Percentiles rank a stretch among this genome's conserved stretches.
These are phyloP conservation scores for Camellia oleifera DNA, from an alignment of 179 eudicot genomes.

Conservation along the genomic window DNA sequence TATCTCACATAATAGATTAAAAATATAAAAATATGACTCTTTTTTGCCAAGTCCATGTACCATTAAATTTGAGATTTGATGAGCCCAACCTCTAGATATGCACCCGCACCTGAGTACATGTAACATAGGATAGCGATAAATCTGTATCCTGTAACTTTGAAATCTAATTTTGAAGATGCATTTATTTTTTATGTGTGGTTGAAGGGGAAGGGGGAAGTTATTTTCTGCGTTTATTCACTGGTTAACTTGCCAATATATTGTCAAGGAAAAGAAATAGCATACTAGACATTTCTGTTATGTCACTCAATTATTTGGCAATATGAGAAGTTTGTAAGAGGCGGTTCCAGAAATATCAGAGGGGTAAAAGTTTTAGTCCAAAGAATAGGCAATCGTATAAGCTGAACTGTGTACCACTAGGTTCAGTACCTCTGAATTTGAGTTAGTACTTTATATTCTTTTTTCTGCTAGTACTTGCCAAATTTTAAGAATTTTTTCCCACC, in stretches of 20 bases:
- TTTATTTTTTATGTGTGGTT: neutral
- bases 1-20: too few relatives aligned
- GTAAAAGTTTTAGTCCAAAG: neutral
- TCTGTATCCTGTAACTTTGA: neutral
- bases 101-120: too few relatives aligned
- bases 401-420: neutral
- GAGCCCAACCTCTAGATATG: too few relatives aligned
- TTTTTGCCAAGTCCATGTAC: too few relatives aligned
- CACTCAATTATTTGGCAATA: neutral
- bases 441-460: neutral
- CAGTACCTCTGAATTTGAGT: neutral
- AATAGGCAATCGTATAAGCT: neutral
- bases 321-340: neutral
- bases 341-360: neutral
- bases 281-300: neutral
- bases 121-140: neutral
- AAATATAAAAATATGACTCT: too few relatives aligned
- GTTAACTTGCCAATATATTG: neutral
- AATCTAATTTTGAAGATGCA: neutral
- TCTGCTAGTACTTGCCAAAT: neutral
- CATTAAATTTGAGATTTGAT: too few relatives aligned
- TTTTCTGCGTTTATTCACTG: constrained; percentile 4
- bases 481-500: neutral
- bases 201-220: neutral
- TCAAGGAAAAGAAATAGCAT: neutral